Conservation (phyloP, 257 asterid species). For the Solanum tarijense region DNA sequence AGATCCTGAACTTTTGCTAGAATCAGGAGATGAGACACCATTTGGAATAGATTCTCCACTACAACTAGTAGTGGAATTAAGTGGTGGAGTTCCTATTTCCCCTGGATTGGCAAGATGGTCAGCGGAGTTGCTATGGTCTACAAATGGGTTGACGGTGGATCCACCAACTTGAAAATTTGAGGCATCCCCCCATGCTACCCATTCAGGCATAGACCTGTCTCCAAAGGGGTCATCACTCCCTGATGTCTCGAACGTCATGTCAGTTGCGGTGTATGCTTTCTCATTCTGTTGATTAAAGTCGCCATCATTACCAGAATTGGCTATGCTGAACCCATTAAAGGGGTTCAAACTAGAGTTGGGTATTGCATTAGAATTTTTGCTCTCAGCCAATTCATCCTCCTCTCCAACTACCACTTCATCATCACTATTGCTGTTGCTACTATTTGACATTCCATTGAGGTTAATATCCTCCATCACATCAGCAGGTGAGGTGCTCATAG, state of each 20-base stretch:
- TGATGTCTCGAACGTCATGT: conserved; percentile 47
- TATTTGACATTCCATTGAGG: conserved; percentile 41
- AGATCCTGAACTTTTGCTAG: conserved; percentile 27
- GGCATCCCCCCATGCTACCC: conserved; percentile 88
- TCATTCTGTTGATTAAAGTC: conserved; percentile 13
- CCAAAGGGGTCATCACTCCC: conserved; percentile 67
- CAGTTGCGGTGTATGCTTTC: conserved; percentile 27
- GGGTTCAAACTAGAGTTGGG: conserved; percentile 16
- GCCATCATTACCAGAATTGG: conserved; percentile 16
- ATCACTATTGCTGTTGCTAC: conserved; percentile 50
- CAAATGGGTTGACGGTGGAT: conserved; percentile 63
- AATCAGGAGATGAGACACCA: conserved; percentile 25
- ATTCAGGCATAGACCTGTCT: conserved; percentile 82
- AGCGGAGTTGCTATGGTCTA: conserved; percentile 21
- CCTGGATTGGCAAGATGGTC: conserved; percentile 13
- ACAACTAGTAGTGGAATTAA: conserved; percentile 28
- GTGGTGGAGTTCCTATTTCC: conserved; percentile 13
- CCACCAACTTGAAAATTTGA: conserved; percentile 51
- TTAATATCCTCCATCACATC: conserved; percentile 50
- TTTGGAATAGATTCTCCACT: conserved; percentile 35
- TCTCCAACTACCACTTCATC: conserved; percentile 95
- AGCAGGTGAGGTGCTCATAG: conserved; percentile 47
- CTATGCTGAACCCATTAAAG: conserved; percentile 15
- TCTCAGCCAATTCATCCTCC: conserved; percentile 57
- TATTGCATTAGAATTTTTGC: conserved; percentile 26